phyloP scores from a whole-genome alignment of 139 green algal species.

The Trebouxia sp. region DNA sequence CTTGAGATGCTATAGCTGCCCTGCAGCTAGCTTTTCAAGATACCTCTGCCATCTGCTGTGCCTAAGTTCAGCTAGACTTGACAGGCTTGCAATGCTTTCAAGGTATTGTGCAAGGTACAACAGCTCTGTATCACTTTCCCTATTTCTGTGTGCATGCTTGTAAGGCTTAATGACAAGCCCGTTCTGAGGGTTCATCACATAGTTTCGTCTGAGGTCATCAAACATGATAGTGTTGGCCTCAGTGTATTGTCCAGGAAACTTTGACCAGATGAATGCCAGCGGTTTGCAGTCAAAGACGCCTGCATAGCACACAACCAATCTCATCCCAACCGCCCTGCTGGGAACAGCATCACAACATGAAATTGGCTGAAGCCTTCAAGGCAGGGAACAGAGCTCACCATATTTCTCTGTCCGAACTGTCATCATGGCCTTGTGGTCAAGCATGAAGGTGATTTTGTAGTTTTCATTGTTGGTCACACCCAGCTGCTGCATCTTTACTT shows the following conservation, averaged over 20 bases:
- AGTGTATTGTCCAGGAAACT: conserved; percentile 67
- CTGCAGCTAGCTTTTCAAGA: neutral
- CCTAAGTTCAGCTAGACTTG: conserved; percentile 64
- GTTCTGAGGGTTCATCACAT: conserved; percentile 90
- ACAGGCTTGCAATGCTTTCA: conserved; percentile 66
- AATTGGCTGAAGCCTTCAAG: neutral
- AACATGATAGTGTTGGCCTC: conserved; percentile 94
- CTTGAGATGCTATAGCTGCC: neutral
- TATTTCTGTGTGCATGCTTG: conserved; percentile 74
- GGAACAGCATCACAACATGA: neutral
- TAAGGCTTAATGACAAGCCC: conserved; percentile 91
- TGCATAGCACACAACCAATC: conserved; percentile 16
- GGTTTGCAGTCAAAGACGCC: conserved; percentile 97
- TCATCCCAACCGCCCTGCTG: neutral
- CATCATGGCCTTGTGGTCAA: conserved; percentile 92
- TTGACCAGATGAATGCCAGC: conserved; percentile 80
- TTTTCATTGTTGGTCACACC: conserved; percentile 73
- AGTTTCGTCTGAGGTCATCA: conserved; percentile 94
- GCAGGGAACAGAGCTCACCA: conserved; percentile 30
- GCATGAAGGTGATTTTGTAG: conserved; percentile 67
- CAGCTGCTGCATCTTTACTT: conserved; percentile 82
- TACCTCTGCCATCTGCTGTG: conserved; percentile 77
- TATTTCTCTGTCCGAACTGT: conserved; percentile 71
- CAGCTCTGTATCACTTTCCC: conserved; percentile 85
- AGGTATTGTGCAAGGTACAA: conserved; percentile 82